Evolutionary conservation across 2,329 filamentous ascomycete species (phyloP), one percentile per base, ranked within the genome.

Genomic region (Arachnomyces sp.): DNA sequence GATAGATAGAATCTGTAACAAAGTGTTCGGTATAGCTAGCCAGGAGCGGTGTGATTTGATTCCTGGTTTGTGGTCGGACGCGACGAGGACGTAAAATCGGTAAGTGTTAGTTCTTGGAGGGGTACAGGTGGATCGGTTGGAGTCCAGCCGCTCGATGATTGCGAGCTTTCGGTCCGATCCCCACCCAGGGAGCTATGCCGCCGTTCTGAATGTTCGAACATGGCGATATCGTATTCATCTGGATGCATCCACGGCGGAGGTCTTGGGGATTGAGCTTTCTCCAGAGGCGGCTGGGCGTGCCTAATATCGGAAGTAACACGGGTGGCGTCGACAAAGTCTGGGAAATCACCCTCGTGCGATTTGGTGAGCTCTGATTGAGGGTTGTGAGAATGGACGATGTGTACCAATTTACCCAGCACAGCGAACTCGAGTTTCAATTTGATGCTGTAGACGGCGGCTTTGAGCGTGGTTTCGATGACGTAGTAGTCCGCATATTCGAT

Each of bases 351-450:
- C 14, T 55, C 46, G 8, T 12, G 12, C 12, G 33, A 34, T 17
- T 41, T 29, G 18, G 3, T 40, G 28, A 25, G 8, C 4, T 12
- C 25, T 9, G 39, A 29, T 17, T 25, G 28, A n/a, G 30, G 17
- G 42, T 56, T 50, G 32, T 63, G 61, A 15, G 53, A 52, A 42
- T 56, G 59, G 30, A 67, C 66, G 31, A 69, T 53, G 33, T 62
- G 55, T 36, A 70, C 59, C 15, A 69, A 52, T 53, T 68, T 65
- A 16, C 65, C 64, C 5, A 71, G 58, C 17, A 71, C 67, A 14
- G 68, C 68, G 46, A 71, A 71, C 48, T 71, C 68, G n/a, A 71
- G 62, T 44, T 71, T 71, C 35, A 71, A 50, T 48, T 71, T 71
- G 56, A 71, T 60, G 50, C 67, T 69, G 54, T 71, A 71, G 37